A percentile compares a stretch with the other conserved stretches of the same genome.
phyloP scores from a whole-genome alignment of 192 early-diverging fungal genomes.

The Coemansia pectinata region DNA sequence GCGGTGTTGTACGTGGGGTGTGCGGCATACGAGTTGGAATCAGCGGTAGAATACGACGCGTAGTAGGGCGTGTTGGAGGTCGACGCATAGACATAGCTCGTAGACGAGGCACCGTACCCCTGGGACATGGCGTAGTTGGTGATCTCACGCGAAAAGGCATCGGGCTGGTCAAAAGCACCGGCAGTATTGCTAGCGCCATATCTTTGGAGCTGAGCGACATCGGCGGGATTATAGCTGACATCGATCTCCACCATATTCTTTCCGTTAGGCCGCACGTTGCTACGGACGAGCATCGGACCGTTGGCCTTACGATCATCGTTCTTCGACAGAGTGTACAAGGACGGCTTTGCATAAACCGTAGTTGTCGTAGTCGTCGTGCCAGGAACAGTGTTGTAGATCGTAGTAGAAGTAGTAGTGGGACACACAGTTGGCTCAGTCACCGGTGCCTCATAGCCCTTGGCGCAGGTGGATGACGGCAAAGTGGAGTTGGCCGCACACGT shows the following conservation, averaged over 20 bases:
- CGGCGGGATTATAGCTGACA: slow-evolving; percentile 26
- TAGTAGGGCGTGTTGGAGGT: not conserved
- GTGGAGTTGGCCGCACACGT: not conserved
- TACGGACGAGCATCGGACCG: slow-evolving; percentile 12
- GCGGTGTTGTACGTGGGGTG: not conserved
- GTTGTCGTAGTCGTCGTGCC: not conserved
- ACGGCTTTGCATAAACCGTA: not conserved
- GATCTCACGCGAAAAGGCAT: slow-evolving; percentile 36
- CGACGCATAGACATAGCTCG: not conserved
- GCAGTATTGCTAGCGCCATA: not conserved
- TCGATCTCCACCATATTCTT: slow-evolving; percentile 34
- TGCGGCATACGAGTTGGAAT: not conserved
- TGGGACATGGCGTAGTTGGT: slow-evolving; percentile 34
- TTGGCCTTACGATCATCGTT: slow-evolving; percentile 6
- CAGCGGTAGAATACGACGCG: not conserved
- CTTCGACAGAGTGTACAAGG: not conserved
- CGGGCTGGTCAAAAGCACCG: slow-evolving; percentile 31
- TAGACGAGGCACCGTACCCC: slow-evolving; percentile 17
- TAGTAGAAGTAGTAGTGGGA: not conserved
- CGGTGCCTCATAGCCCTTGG: not conserved
- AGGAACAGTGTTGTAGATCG: not conserved
- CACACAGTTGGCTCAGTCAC: not conserved
- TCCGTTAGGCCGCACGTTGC: slow-evolving; percentile 9
- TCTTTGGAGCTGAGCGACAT: slow-evolving; percentile 17
- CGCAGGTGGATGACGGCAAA: not conserved